Conservation (phyloP, 2,329 filamentous ascomycete species). For the Fusarium mundagurra region DNA sequence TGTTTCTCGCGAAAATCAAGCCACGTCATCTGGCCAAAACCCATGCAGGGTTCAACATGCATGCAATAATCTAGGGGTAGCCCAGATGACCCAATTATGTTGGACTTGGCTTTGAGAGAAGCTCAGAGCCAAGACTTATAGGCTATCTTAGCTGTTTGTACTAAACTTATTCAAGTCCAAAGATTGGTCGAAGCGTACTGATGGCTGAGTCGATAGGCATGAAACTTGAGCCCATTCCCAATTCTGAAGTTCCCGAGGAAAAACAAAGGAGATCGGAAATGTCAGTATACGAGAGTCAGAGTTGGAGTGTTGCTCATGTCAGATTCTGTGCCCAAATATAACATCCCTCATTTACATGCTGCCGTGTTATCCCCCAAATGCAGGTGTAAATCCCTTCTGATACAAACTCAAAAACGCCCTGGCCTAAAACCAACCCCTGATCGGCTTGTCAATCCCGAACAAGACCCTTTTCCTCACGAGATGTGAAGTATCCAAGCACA, state of each 20-base stretch:
- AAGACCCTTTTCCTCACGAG: neutral
- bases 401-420: neutral
- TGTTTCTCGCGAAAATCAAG: neutral
- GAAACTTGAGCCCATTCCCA: neutral
- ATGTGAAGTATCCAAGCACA: neutral
- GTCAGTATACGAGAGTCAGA: neutral
- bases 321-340: neutral
- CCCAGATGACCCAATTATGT: neutral
- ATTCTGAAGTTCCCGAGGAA: neutral
- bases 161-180: neutral
- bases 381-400: neutral
- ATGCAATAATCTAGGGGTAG: neutral
- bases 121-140: neutral
- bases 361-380: neutral
- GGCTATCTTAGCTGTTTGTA: neutral
- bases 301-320: neutral
- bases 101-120: neutral
- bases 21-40: neutral
- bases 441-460: neutral
- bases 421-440: neutral
- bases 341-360: neutral
- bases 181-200: neutral
- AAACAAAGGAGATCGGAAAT: neutral
- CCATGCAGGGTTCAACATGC: neutral
- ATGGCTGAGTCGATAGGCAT: neutral